phyloP scores from a whole-genome alignment of 257 asterid genomes.

The Solanum chiquidenum region DNA sequence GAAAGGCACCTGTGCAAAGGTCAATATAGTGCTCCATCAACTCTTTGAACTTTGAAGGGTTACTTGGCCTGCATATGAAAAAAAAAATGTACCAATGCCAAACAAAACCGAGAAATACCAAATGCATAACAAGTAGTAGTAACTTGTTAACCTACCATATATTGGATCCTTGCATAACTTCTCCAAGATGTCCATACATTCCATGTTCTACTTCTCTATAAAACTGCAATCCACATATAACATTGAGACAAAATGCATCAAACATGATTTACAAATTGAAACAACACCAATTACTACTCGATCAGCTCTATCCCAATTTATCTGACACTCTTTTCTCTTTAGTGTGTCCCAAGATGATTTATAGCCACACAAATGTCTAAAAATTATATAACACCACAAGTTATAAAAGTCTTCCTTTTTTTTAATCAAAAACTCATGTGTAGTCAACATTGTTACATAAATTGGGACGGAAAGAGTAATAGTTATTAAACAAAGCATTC shows the following conservation, averaged over 20 bases:
- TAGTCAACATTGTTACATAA: background rate
- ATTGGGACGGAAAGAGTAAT: background rate
- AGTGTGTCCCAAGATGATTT: too few species aligned
- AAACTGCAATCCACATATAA: slow-evolving; percentile 40
- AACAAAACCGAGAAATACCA: background rate
- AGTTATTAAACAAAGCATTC: background rate
- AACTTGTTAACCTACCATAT: slow-evolving; percentile 37
- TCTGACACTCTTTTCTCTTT: background rate
- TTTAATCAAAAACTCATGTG: background rate
- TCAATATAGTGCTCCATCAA: slow-evolving; percentile 65
- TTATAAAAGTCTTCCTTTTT: background rate
- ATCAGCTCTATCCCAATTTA: background rate
- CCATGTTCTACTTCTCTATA: slow-evolving; percentile 66
- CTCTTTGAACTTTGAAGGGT: slow-evolving; percentile 44
- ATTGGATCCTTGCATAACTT: slow-evolving; percentile 61
- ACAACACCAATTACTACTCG: background rate
- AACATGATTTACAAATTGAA: background rate
- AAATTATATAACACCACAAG: background rate
- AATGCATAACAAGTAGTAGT: background rate
- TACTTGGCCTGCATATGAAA: slow-evolving; percentile 53
- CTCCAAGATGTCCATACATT: slow-evolving; percentile 68
- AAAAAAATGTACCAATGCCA: background rate
- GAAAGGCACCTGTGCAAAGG: slow-evolving; percentile 54
- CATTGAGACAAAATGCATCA: background rate
- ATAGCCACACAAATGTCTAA: background rate